Base-by-base conservation (phyloP, 1,139 yeast genomes). In the Candida gigantensis region DNA sequence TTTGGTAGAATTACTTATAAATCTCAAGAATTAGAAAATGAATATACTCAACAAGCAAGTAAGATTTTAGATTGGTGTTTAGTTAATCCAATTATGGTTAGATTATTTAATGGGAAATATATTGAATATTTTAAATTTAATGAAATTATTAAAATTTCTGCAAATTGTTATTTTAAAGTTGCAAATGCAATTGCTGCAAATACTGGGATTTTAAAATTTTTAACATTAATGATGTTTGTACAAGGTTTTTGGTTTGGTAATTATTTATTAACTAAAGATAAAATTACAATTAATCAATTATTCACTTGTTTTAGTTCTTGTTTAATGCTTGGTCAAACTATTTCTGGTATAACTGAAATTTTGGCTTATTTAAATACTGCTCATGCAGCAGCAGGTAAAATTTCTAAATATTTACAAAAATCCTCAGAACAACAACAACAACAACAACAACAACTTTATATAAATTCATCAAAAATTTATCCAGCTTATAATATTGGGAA, bases 181-280 rank as follows among this genome's bases (percentile, higher is more conserved):
- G 68, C 80, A 10, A 53, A 75, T 12, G 74, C 69, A 6, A 63
- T 78, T 10, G 67, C 83, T 9, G 57, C 78, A 0, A 90, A 88
- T 51, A 60, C 75, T 17, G 83, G 86, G 0, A 37, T 75, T 0
- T 57, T 84, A 37, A 76, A 82, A 47, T 63, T 77, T 12, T 47
- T 89, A 6, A 70, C 83, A 0, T 65, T 87, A 25, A 54, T 80
- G 52, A 82, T 88, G 80, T 89, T 90, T 65, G 86, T 89, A 2
- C 96, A 88, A 56, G 95, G 94, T 0, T 86, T 90, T 50, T 89
- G 95, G 85, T 90, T 81, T 60, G 98, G 97, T 3, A 75, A 82
- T 25, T 64, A 69, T 34, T 72, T 86, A 68, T 81, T 88, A 3
- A 60, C 62, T 29, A 55, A 60, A 4, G 77, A 77, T 0, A 67